Percentiles rank a stretch among this genome's conserved stretches.
Evolutionary conservation across 2,329 filamentous ascomycete species (phyloP).

Genomic region (Stachybotrys chlorohalonatus): DNA sequence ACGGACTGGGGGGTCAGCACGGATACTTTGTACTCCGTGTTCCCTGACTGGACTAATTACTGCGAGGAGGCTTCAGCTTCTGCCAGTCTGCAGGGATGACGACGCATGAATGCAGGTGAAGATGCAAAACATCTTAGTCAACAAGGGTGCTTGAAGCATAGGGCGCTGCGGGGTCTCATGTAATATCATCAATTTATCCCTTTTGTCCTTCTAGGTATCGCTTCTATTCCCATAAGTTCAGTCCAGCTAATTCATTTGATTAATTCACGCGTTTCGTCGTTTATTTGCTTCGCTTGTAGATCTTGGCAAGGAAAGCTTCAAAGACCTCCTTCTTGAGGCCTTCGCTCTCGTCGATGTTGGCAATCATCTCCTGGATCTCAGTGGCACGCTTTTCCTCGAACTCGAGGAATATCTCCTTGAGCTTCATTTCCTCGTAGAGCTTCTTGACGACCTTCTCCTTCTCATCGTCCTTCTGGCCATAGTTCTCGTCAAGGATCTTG

Average conservation of each 20-base stretch:
- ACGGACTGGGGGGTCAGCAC: too few species aligned
- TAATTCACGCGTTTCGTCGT: slow-evolving; percentile 1
- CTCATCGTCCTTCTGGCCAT: slow-evolving; percentile 79
- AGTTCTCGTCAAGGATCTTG: slow-evolving; percentile 81
- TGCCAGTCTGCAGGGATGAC: too few species aligned
- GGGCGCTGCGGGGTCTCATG: background rate
- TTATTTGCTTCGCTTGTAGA: slow-evolving; percentile 97
- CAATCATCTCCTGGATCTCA: slow-evolving; percentile 71
- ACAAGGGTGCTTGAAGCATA: too few species aligned
- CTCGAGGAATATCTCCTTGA: slow-evolving; percentile 74
- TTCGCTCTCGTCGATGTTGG: slow-evolving; percentile 70
- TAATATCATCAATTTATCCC: background rate
- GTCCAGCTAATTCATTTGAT: slow-evolving; percentile 1
- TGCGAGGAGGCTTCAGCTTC: too few species aligned
- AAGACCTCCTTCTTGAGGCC: slow-evolving; percentile 89
- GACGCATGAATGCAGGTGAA: too few species aligned
- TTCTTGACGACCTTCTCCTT: slow-evolving; percentile 83
- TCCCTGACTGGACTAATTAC: too few species aligned
- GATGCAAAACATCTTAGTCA: too few species aligned
- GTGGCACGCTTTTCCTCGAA: slow-evolving; percentile 82
- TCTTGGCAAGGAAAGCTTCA: slow-evolving; percentile 85
- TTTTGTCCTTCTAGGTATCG: background rate
- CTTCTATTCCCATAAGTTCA: background rate
- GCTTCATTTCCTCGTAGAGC: slow-evolving; percentile 75
- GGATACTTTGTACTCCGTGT: too few species aligned